These are phyloP conservation scores for Gremmenia infestans DNA, from an alignment of 2,329 filamentous ascomycete species.

Conservation along the genomic window DNA sequence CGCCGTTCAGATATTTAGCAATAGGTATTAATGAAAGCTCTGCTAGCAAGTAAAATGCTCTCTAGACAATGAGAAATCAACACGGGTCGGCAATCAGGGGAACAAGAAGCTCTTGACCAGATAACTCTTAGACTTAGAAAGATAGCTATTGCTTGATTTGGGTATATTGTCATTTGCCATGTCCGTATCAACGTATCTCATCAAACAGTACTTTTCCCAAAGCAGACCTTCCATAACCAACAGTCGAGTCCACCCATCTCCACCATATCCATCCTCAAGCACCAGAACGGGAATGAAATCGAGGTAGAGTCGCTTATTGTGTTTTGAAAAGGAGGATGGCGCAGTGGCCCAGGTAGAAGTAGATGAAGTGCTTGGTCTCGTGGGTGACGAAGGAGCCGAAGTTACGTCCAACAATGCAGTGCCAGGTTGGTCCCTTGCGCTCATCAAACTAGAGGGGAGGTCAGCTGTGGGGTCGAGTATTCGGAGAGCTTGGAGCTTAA, in stretches of 20 bases:
- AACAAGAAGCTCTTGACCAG: too few species aligned
- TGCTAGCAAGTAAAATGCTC: too few species aligned
- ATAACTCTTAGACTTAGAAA: too few species aligned
- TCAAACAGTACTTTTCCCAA: not conserved
- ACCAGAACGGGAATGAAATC: too few species aligned
- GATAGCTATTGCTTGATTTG: too few species aligned
- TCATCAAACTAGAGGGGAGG: slow-evolving; percentile 71
- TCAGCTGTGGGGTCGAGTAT: not conserved
- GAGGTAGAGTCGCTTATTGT: slow-evolving; percentile 52
- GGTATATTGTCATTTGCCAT: too few species aligned
- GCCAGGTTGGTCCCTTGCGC: slow-evolving; percentile 96
- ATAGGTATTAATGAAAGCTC: too few species aligned
- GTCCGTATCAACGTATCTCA: not conserved
- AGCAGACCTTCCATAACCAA: not conserved
- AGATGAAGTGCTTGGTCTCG: slow-evolving; percentile 99
- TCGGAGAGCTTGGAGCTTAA: slow-evolving; percentile 5
- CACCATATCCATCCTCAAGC: not conserved
- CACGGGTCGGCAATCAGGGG: too few species aligned
- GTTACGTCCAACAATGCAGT: slow-evolving; percentile 97
- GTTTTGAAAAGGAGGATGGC: slow-evolving; percentile 99
- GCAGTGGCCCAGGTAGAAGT: slow-evolving; percentile 98
- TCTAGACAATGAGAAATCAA: too few species aligned
- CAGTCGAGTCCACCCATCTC: not conserved
- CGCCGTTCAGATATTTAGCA: too few species aligned
- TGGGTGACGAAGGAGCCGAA: slow-evolving; percentile 99